Base-by-base conservation (phyloP, 2,329 filamentous ascomycete genomes). In the Sclerotinia trifoliorum region DNA sequence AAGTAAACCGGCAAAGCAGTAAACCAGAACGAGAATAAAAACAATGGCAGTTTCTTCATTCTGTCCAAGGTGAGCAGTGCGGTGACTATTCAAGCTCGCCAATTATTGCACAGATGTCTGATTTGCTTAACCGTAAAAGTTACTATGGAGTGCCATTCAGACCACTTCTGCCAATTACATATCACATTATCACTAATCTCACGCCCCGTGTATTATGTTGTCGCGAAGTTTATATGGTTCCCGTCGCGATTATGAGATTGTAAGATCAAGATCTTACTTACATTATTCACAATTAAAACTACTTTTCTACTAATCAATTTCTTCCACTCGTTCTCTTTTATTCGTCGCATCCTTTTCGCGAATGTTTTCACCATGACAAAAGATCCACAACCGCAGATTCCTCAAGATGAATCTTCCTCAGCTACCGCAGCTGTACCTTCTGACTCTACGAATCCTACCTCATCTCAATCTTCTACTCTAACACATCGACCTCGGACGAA, bases 301-400 rank as follows among this genome's bases (percentile, higher is more conserved):
- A 62, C 3, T 19, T 51, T 17, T 13, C 44, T 35, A 44, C n/a
- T 35, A 64, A 55, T 26, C n/a, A 44, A 42, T 32, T 55, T 29
- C 32, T 55, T 44, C 10, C 63, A 49, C 42, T 58, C 39, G 19
- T 11, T 24, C 29, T 24, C n/a, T n/a, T 17, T 26, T 2, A 44
- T 24, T 63, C 54, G 39, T 68, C 61, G 44, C 57, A 48, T 44
- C 52, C 29, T 65, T 49, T 70, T 74, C 72, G 73, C 76, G 75
- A 71, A 78, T 77, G 75, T 69, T 70, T 70, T 71, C 68, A 71
- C 70, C 61, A 78, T 78, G 77, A 74, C 77, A 71, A 73, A 74
- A 52, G 74, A 77, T 68, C 69, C 72, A 65, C 73, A 75, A 57
- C 73, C 75, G 55, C 70, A 74, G 69, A 64, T 72, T 65, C 72